Percentiles rank a stretch among this genome's conserved stretches.
Evolutionary conservation across 1,284 basidiomycete genomes (phyloP).

Genomic region (Leccinum olivaceoglutinosum): DNA sequence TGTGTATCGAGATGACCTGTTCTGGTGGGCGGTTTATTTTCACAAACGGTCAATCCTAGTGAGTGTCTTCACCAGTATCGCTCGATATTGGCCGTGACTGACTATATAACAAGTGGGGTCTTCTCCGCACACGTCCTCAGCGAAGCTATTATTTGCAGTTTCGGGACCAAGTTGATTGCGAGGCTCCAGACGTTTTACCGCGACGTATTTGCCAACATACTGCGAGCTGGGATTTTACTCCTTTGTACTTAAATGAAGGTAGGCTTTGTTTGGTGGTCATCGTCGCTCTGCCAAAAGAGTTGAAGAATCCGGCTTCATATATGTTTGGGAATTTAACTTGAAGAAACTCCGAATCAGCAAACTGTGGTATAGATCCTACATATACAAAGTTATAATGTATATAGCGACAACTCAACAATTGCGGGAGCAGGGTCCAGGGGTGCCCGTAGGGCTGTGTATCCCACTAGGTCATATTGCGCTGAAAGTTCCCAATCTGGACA

Average conservation of each 20-base stretch:
- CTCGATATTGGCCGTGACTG: neutral
- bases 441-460: too few relatives aligned
- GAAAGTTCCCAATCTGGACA: too few relatives aligned
- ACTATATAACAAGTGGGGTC: constrained; percentile 24
- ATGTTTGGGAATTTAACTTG: constrained; percentile 29
- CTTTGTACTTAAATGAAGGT: neutral
- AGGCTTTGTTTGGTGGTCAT: constrained; percentile 40
- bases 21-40: constrained; percentile 27
- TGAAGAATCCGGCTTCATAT: constrained; percentile 35
- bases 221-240: constrained; percentile 21
- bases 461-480: too few relatives aligned
- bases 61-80: constrained; percentile 3
- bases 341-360: too few relatives aligned
- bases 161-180: constrained; percentile 35
- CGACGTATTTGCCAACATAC: constrained; percentile 24
- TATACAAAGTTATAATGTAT: too few relatives aligned
- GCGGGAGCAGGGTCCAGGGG: too few relatives aligned
- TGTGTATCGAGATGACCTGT: constrained; percentile 5
- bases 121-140: constrained; percentile 28
- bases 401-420: too few relatives aligned
- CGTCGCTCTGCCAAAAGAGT: constrained; percentile 39
- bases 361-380: too few relatives aligned
- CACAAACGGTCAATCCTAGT: constrained; percentile 31
- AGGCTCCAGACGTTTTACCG: constrained; percentile 27
- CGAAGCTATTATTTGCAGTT: constrained; percentile 37